Conservation (phyloP, 163 green algal species). For the Chlamydomonas reinhardtii region DNA sequence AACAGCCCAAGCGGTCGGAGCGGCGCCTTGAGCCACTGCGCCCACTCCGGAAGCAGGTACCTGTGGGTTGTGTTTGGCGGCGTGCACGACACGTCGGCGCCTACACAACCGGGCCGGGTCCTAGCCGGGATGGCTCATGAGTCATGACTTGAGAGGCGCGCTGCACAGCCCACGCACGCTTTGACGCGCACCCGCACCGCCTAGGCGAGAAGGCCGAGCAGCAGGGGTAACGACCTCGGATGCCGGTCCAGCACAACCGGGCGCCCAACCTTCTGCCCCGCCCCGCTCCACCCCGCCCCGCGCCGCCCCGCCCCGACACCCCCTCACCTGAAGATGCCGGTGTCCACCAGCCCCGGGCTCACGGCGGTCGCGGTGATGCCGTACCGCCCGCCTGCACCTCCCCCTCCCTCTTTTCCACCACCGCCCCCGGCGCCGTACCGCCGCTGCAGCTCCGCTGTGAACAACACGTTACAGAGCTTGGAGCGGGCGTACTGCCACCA, state of each 20-base stretch:
- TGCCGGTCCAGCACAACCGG: too few species aligned
- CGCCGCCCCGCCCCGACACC: not conserved
- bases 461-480: constrained; percentile 80
- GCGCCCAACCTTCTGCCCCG: too few species aligned
- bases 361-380: constrained; percentile 36
- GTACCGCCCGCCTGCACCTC: not conserved
- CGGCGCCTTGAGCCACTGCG: constrained; percentile 14
- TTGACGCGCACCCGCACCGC: too few species aligned
- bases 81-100: too few species aligned
- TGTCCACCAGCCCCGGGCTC: constrained; percentile 65
- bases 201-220: too few species aligned
- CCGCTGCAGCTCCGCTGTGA: constrained; percentile 71
- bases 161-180: too few species aligned
- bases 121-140: too few species aligned
- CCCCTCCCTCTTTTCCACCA: not conserved
- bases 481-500: constrained; percentile 68
- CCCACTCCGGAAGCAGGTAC: constrained; percentile 12
- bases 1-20: constrained; percentile 1
- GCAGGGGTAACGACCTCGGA: too few species aligned
- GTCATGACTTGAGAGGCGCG: too few species aligned
- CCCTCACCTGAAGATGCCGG: constrained; percentile 61
- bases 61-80: too few species aligned
- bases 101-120: too few species aligned
- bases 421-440: constrained; percentile 41
- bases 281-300: too few species aligned